Base-by-base conservation (phyloP, 192 early-diverging fungal genomes). In the Coemansia sp. region DNA sequence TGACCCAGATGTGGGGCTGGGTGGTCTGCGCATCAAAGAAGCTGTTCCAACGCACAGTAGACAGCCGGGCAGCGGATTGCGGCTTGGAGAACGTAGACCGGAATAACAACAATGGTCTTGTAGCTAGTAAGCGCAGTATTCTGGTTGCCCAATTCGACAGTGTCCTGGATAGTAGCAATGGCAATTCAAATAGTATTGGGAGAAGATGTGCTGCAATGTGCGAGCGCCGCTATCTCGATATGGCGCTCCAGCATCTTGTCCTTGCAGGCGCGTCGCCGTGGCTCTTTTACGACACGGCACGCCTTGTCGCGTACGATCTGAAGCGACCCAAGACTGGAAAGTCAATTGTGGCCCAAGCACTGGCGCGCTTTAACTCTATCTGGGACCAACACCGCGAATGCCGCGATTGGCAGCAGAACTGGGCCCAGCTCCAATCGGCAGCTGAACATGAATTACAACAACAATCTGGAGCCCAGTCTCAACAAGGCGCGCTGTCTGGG, bases 341-440 rank as follows among this genome's bases (percentile, higher is more conserved):
- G 32, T 39, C 65, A 5, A 71, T 83, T 7, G 64, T 63, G 9
- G 40, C 44, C 21, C 69, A 70, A 21, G 65, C 64, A 5, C 21
- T 61, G 15, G 38, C 40, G 45, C 80, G 75, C 10, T 65, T 83
- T 37, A 69, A 77, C n/a, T 66, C 64, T 3, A 71, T 83, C 37
- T 83, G 80, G 75, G 40, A 21, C 38, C 75, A 70, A 48, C 69
- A 77, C 52, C 18, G 15, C 40, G 66, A 74, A 49, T 76, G 75
- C 67, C 37, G 63, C 21, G 63, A 50, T 10, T 73, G 75, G 80
- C 75, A 77, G 58, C 64, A 56, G 26, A 69, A 61, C 19, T 83
- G 80, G 80, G 63, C 56, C n/a, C 62, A 42, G 19, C 61, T 71
- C 13, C 80, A 77, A 63, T 19, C 19, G 15, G 62, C 40, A 12